phyloP scores from a whole-genome alignment of 2,329 filamentous ascomycete genomes.

The Lachnum nothofagi region DNA sequence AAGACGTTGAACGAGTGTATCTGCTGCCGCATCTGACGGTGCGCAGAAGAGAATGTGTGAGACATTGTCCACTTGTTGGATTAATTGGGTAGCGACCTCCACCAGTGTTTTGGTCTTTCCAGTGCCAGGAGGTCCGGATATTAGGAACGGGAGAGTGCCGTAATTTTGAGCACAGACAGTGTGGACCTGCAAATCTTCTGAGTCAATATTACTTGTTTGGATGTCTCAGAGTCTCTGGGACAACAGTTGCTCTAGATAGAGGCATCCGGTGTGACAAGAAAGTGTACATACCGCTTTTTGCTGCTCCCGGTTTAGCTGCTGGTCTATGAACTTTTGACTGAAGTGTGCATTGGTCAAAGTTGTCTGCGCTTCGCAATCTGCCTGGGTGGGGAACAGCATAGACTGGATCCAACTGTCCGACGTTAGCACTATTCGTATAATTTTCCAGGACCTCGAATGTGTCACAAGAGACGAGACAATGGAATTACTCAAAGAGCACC shows the following conservation, averaged over 20 bases:
- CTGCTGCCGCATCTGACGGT: conserved; percentile 20
- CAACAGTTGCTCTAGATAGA: no score
- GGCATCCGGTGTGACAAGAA: no score
- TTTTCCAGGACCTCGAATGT: no score
- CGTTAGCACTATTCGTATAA: no score
- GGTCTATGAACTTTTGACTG: conserved; percentile 13
- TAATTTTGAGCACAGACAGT: conserved; percentile 16
- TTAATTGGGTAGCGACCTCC: conserved; percentile 16
- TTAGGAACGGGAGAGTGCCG: conserved; percentile 17
- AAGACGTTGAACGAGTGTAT: conserved; percentile 17
- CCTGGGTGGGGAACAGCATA: conserved; percentile 14
- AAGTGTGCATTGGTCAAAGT: conserved; percentile 12
- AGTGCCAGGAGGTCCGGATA: conserved; percentile 20
- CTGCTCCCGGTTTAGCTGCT: conserved; percentile 19
- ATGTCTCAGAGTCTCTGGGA: no score
- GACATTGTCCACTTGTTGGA: conserved; percentile 8
- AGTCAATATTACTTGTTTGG: no score
- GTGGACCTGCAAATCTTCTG: no score
- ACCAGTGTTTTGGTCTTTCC: conserved; percentile 21
- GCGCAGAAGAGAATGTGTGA: conserved; percentile 19
- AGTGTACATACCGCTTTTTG: conserved; percentile 16
- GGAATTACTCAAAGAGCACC: neutral
- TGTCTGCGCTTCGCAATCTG: conserved; percentile 10
- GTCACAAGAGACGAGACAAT: neutral
- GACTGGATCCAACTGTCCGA: conserved; percentile 17